Conservation (phyloP, 2,329 filamentous ascomycete species). For the Dactylonectria macrodidyma region DNA sequence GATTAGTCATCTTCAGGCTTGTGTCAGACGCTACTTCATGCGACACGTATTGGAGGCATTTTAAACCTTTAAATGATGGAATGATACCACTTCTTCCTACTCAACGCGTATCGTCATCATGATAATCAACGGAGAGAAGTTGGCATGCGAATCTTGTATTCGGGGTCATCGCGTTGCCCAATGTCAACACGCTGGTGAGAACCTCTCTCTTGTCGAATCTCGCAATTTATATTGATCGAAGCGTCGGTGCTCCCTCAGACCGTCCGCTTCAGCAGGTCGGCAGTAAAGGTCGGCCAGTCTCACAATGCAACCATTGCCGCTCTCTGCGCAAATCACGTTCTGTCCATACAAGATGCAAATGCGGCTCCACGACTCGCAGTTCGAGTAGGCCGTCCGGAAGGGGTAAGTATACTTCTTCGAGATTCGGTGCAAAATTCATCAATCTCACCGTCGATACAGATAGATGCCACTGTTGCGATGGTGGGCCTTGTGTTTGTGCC, state of each 20-base stretch:
- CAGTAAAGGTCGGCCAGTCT: conserved; percentile 37
- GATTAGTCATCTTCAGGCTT: no score
- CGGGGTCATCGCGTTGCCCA: conserved; percentile 37
- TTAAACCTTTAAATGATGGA: no score
- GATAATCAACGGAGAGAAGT: conserved; percentile 26
- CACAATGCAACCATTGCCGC: conserved; percentile 37
- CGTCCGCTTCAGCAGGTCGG: conserved; percentile 34
- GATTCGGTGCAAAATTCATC: background rate
- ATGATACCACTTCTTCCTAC: no score
- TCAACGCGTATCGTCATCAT: conserved; percentile 7
- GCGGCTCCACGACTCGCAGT: conserved; percentile 19
- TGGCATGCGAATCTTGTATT: conserved; percentile 36
- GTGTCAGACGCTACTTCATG: no score
- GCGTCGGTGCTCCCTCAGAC: conserved; percentile 11
- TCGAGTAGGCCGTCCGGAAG: conserved; percentile 18
- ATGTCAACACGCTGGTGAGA: conserved; percentile 35
- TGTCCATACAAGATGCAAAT: conserved; percentile 37
- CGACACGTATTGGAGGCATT: no score
- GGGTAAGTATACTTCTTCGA: conserved; percentile 4
- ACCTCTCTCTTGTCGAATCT: background rate
- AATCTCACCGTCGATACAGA: background rate
- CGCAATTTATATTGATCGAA: background rate
- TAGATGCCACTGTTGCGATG: conserved; percentile 25
- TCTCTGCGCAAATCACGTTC: conserved; percentile 30
- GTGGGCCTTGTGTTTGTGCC: conserved; percentile 25